Evolutionary conservation across 139 green algal species (phyloP).

Genomic region (Diplosphaera chodatii): DNA sequence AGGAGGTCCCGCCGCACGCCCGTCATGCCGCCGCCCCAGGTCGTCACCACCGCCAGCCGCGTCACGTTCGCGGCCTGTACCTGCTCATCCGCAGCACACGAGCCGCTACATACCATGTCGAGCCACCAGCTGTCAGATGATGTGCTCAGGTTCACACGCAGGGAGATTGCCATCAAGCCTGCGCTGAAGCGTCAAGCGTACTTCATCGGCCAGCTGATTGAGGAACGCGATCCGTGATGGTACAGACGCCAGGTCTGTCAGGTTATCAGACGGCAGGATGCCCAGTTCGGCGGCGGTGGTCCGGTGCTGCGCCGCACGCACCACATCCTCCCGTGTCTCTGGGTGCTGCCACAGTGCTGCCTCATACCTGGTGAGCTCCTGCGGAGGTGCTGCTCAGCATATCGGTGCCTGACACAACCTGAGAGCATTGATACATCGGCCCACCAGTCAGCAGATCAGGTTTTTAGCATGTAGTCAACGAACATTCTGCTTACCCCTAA

Average conservation of each 20-base stretch:
- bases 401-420: too few species aligned
- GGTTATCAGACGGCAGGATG: slow-evolving; percentile 8
- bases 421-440: too few species aligned
- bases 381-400: too few species aligned
- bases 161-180: too few species aligned
- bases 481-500: background rate
- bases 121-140: too few species aligned
- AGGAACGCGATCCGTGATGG: slow-evolving; percentile 19
- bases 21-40: slow-evolving; percentile 28
- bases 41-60: slow-evolving; percentile 24
- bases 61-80: background rate
- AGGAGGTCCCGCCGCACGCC: slow-evolving; percentile 38
- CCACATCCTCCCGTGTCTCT: background rate
- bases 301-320: slow-evolving; percentile 9
- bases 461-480: too few species aligned
- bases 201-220: slow-evolving; percentile 14
- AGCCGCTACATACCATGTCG: too few species aligned
- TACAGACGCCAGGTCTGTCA: slow-evolving; percentile 7
- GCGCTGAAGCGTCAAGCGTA: too few species aligned
- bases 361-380: background rate
- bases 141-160: too few species aligned
- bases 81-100: too few species aligned
- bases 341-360: background rate
- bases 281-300: slow-evolving; percentile 13
- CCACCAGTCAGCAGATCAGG: too few species aligned